Evolutionary conservation across 2,329 filamentous ascomycete species (phyloP), one percentile per base, ranked within the genome.

Genomic region (Arthrobotrys pseudoclavata): DNA sequence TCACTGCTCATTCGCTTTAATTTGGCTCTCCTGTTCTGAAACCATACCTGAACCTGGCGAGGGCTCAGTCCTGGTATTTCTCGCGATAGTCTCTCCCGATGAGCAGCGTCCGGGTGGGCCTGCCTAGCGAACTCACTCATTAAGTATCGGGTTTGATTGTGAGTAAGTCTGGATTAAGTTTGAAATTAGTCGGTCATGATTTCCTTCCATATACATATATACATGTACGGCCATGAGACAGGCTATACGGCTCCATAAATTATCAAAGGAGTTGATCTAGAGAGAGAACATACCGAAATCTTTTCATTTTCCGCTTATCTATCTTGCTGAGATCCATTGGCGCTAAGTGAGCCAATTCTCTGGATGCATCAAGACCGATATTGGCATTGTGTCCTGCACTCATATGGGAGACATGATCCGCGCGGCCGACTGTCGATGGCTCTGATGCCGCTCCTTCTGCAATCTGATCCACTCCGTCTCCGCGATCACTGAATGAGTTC

Each of bases 61-160:
- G 94, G 93, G 81, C 92, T 97, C 60, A 98, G 85, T 0, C 94
- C 95, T 34, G 95, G 94, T 53, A 98, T 97, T 83, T 97, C 93
- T 79, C 91, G 87, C 3, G 94, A 95, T 42, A 98, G 86, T 55
- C 93, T 88, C 83, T 97, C 94, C 79, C 94, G 88, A 83, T 97
- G 94, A 55, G 92, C 92, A 47, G 94, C 94, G 84, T 98, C 94
- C 6, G 94, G 94, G 83, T 97, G 94, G 24, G 94, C 93, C 83
- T 98, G 94, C 81, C 96, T 94, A 71, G 94, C 92, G 82, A 97
- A 98, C 83, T 98, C 94, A 84, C 93, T 97, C 93, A 97, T 97
- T 70, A 98, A 86, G 82, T 97, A 98, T 13, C 95, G 91, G n/a
- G 95, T 97, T 86, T 98, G 95, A 81, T 96, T 95, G 84, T 97